Conservation (phyloP, 768 basidiomycete genomes). For the Paxillus involutus region DNA sequence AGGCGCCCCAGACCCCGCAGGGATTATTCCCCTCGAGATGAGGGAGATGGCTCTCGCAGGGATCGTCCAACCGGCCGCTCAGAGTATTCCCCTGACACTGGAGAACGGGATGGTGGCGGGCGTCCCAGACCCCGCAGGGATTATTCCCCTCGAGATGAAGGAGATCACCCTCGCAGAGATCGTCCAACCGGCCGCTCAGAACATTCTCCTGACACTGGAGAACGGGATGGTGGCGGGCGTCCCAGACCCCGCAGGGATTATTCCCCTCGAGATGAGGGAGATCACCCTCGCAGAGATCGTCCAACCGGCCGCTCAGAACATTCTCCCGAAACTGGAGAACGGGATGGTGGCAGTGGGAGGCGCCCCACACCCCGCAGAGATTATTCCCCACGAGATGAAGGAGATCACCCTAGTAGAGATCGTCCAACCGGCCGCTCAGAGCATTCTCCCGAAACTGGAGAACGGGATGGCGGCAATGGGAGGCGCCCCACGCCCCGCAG, state of each 20-base stretch:
- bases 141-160: not conserved
- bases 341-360: slow-evolving; percentile 8
- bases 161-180: not conserved
- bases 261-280: not conserved
- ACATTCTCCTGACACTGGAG: slow-evolving; percentile 6
- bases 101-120: slow-evolving; percentile 13
- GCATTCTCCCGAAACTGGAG: slow-evolving; percentile 6
- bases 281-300: not conserved
- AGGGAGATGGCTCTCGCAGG: not conserved
- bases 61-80: slow-evolving; percentile 17
- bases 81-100: slow-evolving; percentile 5
- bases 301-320: slow-evolving; percentile 6
- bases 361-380: not conserved
- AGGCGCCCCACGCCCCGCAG: not conserved
- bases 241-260: not conserved
- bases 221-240: slow-evolving; percentile 12
- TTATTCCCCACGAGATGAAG: not conserved
- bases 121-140: not conserved
- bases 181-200: slow-evolving; percentile 5
- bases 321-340: slow-evolving; percentile 9
- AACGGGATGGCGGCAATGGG: not conserved
- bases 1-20: not conserved
- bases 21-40: not conserved
- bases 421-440: slow-evolving; percentile 5
- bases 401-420: not conserved